phyloP scores from a whole-genome alignment of 2,329 filamentous ascomycete genomes.

The Uncinocarpus reesii region DNA sequence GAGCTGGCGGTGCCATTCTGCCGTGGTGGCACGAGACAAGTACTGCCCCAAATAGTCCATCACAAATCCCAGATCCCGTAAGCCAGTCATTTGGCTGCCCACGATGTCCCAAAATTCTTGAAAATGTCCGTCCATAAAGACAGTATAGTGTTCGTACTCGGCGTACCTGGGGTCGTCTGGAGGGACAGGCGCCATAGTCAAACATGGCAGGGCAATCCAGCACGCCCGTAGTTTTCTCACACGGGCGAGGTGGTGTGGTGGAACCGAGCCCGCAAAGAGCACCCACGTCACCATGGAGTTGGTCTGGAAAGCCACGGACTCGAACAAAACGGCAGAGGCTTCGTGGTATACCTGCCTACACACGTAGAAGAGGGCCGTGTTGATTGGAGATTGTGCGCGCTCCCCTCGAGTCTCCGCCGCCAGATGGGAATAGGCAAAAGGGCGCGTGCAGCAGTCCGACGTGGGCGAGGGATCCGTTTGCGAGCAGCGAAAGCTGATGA shows the following conservation, averaged over 20 bases:
- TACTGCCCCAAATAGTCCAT: slow-evolving; percentile 13
- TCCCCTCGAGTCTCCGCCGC: slow-evolving; percentile 20
- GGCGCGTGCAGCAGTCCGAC: slow-evolving; percentile 24
- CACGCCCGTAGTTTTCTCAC: slow-evolving; percentile 5
- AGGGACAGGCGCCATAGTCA: slow-evolving; percentile 7
- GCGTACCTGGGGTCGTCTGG: slow-evolving; percentile 6
- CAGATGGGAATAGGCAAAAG: slow-evolving; percentile 22
- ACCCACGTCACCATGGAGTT: slow-evolving; percentile 32
- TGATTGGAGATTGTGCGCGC: slow-evolving; percentile 19
- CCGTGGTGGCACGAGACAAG: slow-evolving; percentile 9
- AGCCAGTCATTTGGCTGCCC: slow-evolving; percentile 5
- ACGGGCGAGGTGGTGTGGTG: slow-evolving; percentile 16
- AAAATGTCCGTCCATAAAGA: slow-evolving; percentile 9
- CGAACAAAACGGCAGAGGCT: slow-evolving; percentile 24
- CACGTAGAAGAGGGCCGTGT: slow-evolving; percentile 23
- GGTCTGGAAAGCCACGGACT: slow-evolving; percentile 26
- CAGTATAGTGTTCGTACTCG: slow-evolving; percentile 12
- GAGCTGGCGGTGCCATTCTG: slow-evolving; percentile 10
- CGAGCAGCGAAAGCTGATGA: slow-evolving; percentile 29
- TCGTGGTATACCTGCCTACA: slow-evolving; percentile 31
- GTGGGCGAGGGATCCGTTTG: slow-evolving; percentile 19
- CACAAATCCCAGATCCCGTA: slow-evolving; percentile 11
- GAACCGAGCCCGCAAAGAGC: slow-evolving; percentile 24
- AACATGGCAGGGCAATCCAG: slow-evolving; percentile 10
- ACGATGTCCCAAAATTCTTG: slow-evolving; percentile 12